Evolutionary conservation across 2,329 filamentous ascomycete species (phyloP), one percentile per base, ranked within the genome.

Genomic region (Botrytis elliptica): DNA sequence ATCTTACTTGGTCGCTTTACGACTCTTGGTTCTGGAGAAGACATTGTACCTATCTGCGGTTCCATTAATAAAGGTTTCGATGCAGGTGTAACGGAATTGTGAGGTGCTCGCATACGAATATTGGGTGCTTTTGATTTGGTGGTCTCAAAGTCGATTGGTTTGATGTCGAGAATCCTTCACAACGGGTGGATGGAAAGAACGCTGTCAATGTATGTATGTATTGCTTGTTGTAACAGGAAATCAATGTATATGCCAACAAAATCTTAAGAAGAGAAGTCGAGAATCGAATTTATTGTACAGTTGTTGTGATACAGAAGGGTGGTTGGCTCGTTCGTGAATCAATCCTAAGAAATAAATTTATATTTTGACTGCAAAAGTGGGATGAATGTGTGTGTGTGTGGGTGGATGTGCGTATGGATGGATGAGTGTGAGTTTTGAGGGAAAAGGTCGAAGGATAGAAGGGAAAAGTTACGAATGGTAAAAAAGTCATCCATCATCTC

Each of bases 1-100:
- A 59, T 76, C 80, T 79, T 79, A 81, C 80, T 80, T 77, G 76
- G 77, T 65, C 80, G 76, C 75, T 81, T 81, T 14, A 80, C 75
- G 25, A 75, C 75, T 46, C 79, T 72, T 60, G 52, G 75, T 66
- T 79, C 77, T 73, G 78, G 76, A 52, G 79, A 79, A 66, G 78
- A 76, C 77, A 72, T 72, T 38, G 46, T 40, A 44, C 40, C n/a
- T 71, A 46, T 62, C 49, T 49, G 29, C 44, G 25, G 77, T 77
- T 62, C 70, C 75, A 60, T 73, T 70, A 49, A 66, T 49, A 66
- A 49, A 49, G 29, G 29, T 49, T 36, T 66, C 29, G 29, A 66
- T 49, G 44, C 44, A 66, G 64, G 42, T 38, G 22, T 14, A 55
- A 67, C 33, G 14, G 65, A 22, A 10, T 40, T 36, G 6, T 38